Percentiles rank a stretch among this genome's conserved stretches.
These are phyloP conservation scores for Claviceps maximensis DNA, from an alignment of 2,329 filamentous ascomycete species.

Conservation along the genomic window DNA sequence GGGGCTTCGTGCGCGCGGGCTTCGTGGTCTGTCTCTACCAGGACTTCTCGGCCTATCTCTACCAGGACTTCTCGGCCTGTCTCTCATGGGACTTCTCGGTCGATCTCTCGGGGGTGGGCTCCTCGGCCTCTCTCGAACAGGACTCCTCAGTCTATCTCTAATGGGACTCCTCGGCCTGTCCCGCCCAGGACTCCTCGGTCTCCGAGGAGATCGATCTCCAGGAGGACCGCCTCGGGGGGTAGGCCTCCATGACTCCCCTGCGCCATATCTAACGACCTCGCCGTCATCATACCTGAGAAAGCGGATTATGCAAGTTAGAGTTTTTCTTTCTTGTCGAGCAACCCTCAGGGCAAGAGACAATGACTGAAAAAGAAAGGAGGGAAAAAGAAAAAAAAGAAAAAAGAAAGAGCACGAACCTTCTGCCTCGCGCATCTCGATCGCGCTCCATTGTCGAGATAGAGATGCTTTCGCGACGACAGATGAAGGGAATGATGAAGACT, in stretches of 20 bases:
- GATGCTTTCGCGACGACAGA: not conserved
- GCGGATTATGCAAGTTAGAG: slow-evolving; percentile 5
- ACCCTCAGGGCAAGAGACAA: too few species aligned
- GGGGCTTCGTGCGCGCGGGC: slow-evolving; percentile 26
- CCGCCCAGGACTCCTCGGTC: slow-evolving; percentile 17
- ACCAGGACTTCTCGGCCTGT: slow-evolving; percentile 13
- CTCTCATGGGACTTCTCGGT: slow-evolving; percentile 11
- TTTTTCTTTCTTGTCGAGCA: not conserved
- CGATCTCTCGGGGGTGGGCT: slow-evolving; percentile 8
- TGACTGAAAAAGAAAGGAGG: not conserved
- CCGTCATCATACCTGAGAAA: slow-evolving; percentile 43
- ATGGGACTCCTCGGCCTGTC: slow-evolving; percentile 9
- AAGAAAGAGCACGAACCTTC: slow-evolving; percentile 16
- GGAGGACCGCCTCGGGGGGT: slow-evolving; percentile 29
- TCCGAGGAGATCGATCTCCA: slow-evolving; percentile 32
- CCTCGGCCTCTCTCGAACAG: slow-evolving; percentile 4
- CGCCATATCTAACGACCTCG: slow-evolving; percentile 48
- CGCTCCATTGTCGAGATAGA: slow-evolving; percentile 18
- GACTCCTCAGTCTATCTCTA: not conserved
- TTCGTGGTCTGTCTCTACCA: slow-evolving; percentile 12
- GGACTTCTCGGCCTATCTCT: slow-evolving; percentile 19
- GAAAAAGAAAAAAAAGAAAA: not conserved
- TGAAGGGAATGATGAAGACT: not conserved
- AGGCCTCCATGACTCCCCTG: slow-evolving; percentile 47
- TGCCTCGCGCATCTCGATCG: slow-evolving; percentile 21